phyloP scores from a whole-genome alignment of 495 filamentous ascomycete species.

The Letharia lupina region DNA sequence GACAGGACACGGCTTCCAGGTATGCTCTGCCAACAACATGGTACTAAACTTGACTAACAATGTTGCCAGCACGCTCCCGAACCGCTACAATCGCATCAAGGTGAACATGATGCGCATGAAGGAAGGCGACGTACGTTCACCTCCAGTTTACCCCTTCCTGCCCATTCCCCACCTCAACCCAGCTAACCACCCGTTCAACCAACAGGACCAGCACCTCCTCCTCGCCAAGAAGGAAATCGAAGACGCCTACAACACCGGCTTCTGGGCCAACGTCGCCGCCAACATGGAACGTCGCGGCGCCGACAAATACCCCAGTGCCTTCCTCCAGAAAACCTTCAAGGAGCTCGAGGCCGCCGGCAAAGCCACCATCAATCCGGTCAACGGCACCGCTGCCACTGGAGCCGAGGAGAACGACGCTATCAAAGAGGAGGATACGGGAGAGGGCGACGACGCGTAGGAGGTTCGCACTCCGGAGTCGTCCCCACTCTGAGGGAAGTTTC shows the following conservation, averaged over 20 bases:
- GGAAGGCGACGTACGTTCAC: slow-evolving; percentile 21
- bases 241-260: not conserved
- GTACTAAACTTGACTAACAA: not conserved
- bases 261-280: slow-evolving; percentile 12
- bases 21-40: not conserved
- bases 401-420: not conserved
- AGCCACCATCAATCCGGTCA: not conserved
- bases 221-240: slow-evolving; percentile 14
- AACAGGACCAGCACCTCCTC: slow-evolving; percentile 13
- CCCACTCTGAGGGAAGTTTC: slow-evolving; percentile 3
- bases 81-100: slow-evolving; percentile 22
- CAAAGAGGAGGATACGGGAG: slow-evolving; percentile 1
- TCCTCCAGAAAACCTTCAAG: slow-evolving; percentile 18
- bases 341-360: slow-evolving; percentile 8
- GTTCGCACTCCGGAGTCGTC: not conserved
- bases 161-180: not conserved
- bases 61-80: slow-evolving; percentile 15
- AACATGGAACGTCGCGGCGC: slow-evolving; percentile 8
- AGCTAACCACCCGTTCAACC: not conserved
- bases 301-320: slow-evolving; percentile 17
- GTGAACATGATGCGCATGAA: slow-evolving; percentile 20
- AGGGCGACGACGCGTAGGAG: not conserved
- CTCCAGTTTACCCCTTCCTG: not conserved
- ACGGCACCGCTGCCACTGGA: not conserved
- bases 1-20: slow-evolving; percentile 17